Conservation (phyloP, 805 yeast species). For the Candida methanosorbosa region DNA sequence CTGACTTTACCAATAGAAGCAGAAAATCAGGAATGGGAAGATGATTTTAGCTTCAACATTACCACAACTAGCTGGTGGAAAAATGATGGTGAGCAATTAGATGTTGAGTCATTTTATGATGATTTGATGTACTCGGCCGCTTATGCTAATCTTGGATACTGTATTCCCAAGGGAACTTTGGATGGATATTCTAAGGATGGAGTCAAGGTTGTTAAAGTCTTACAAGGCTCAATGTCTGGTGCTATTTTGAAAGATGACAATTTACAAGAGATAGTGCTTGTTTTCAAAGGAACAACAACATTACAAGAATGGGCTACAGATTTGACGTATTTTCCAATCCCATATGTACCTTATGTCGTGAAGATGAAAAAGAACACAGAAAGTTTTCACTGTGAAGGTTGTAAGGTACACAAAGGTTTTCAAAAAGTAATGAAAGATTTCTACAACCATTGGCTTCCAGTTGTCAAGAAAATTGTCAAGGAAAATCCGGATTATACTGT, state of each 20-base stretch:
- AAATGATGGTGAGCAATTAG: too few relatives aligned
- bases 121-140: slow-evolving; percentile 23
- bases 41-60: too few relatives aligned
- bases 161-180: too few relatives aligned
- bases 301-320: slow-evolving; percentile 57
- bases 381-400: slow-evolving; percentile 33
- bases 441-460: slow-evolving; percentile 27
- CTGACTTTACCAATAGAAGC: too few relatives aligned
- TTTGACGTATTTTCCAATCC: slow-evolving; percentile 36
- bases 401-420: slow-evolving; percentile 62
- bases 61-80: too few relatives aligned
- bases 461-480: slow-evolving; percentile 24
- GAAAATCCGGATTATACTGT: slow-evolving; percentile 40
- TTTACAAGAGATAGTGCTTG: slow-evolving; percentile 34
- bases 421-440: slow-evolving; percentile 35
- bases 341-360: slow-evolving; percentile 33
- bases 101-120: slow-evolving; percentile 1
- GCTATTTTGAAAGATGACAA: slow-evolving; percentile 41
- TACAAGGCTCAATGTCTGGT: slow-evolving; percentile 46
- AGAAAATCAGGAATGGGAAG: too few relatives aligned
- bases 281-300: slow-evolving; percentile 58
- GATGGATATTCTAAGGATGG: slow-evolving; percentile 9
- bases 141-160: slow-evolving; percentile 26
- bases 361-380: slow-evolving; percentile 11
- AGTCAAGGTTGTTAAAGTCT: slow-evolving; percentile 26